Base-by-base conservation (phyloP, 148 eudicot genomes). In the Suaeda aralocaspica region DNA sequence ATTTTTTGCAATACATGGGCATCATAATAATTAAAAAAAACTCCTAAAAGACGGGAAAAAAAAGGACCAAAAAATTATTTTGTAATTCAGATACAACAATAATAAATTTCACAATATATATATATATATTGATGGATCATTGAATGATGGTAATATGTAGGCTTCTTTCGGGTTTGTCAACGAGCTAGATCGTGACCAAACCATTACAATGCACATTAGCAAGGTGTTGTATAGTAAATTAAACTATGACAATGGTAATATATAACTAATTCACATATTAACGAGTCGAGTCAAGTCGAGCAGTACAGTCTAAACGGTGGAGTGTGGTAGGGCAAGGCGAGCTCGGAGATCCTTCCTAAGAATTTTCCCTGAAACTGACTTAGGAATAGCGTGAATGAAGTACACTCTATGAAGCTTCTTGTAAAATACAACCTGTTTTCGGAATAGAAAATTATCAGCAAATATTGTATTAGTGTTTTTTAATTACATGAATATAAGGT, bases 321-420 rank as follows among this genome's bases (percentile, higher is more conserved):
- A 18, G 16, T 9, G 74, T 1, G 60, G 50, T 0, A 74, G 29
- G 33, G 82, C 75, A 0, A 89, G 87, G 53, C 81, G 83, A 51
- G 87, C 84, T 71, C 96, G 82, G 6, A 92, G 85, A 18, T 92
- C 96, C 74, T 89, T 92, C 72, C 97, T 89, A 16, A 92, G 66
- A 11, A 92, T 92, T 68, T 92, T 92, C 24, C 97, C 97, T 1
- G 97, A 65, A 2, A 90, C 84, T 14, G 97, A 92, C 85, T 92
- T 92, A 30, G 97, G 97, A 76, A 92, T 87, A 11, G 89, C 78
- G 8, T 80, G 78, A 41, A 86, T 81, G 70, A 92, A 92, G 81
- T 85, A 86, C 21, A 92, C 97, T 76, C 68, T 87, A 82, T 92
- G 96, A 72, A 92, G 66, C 74, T 82, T 89, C 87, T 92, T 92